Percentiles rank a stretch among this genome's conserved stretches.
Conservation (phyloP, 169 alveolate species). For the Cystoisospora suis region DNA sequence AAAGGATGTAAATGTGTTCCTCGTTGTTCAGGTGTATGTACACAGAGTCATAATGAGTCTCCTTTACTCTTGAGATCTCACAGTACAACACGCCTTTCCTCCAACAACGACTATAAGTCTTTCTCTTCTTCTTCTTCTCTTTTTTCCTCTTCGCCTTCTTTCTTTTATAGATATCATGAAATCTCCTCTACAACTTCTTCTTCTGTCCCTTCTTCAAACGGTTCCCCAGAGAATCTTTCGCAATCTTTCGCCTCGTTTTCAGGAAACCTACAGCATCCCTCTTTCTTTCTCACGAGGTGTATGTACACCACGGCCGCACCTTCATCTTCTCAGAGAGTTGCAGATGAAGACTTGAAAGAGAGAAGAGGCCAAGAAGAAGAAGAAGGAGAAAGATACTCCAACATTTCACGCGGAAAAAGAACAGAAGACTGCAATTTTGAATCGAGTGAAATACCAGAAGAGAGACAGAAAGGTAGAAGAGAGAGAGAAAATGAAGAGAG, state of each 20-base stretch:
- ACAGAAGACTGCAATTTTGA: neutral
- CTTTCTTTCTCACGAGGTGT: neutral
- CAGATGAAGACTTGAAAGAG: neutral
- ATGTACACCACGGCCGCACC: neutral
- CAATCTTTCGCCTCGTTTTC: neutral
- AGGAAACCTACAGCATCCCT: neutral
- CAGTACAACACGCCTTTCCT: neutral
- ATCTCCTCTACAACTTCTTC: neutral
- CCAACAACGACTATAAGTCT: neutral
- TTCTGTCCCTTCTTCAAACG: no score
- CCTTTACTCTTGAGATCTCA: no score
- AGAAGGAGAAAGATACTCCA: neutral
- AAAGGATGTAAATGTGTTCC: no score
- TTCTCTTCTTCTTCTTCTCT: neutral
- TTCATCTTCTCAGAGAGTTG: neutral
- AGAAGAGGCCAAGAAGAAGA: neutral
- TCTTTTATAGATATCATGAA: no score
- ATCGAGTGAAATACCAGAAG: no score
- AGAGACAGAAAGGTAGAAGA: neutral
- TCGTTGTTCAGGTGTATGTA: neutral
- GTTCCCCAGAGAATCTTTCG: no score
- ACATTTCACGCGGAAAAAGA: neutral
- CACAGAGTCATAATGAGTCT: neutral
- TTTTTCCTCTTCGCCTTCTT: neutral
- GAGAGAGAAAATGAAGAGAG: neutral